Evolutionary conservation across 2,329 filamentous ascomycete species (phyloP).

Genomic region (Trichoderma asperellum): DNA sequence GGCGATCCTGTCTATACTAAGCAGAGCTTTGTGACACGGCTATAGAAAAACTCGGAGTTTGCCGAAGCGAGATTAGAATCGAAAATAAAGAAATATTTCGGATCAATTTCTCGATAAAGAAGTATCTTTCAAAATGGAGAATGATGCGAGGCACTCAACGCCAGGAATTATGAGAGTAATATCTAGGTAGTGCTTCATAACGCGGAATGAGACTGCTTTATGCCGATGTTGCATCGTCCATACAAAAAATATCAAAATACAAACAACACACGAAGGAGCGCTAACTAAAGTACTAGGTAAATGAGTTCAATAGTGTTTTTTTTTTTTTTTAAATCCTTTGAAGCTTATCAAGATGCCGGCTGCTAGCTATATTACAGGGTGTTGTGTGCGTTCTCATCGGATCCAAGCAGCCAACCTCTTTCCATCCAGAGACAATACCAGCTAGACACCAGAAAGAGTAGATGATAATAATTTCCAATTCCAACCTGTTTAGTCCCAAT

Average conservation of each 20-base stretch:
- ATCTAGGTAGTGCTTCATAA: not conserved
- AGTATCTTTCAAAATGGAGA: not conserved
- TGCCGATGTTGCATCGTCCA: not conserved
- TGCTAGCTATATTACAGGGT: not conserved
- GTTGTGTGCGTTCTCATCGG: not conserved
- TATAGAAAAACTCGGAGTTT: not conserved
- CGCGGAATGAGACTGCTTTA: not conserved
- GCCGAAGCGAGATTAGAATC: not conserved
- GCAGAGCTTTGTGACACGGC: not conserved
- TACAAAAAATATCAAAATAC: not conserved
- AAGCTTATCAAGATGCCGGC: not conserved
- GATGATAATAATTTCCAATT: not conserved
- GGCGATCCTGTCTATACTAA: not conserved
- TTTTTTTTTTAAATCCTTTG: not conserved
- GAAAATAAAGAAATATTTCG: not conserved
- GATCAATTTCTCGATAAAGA: not conserved
- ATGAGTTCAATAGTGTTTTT: not conserved
- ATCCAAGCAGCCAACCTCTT: not conserved
- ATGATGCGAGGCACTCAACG: too few relatives aligned
- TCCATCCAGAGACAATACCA: not conserved
- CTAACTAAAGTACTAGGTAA: not conserved
- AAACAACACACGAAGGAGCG: not conserved
- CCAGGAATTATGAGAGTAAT: not conserved
- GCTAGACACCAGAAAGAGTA: not conserved
- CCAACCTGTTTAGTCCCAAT: not conserved